Evolutionary conservation across 176 grass and related monocot genomes (phyloP).

Genomic region (Aegilops sharonensis): DNA sequence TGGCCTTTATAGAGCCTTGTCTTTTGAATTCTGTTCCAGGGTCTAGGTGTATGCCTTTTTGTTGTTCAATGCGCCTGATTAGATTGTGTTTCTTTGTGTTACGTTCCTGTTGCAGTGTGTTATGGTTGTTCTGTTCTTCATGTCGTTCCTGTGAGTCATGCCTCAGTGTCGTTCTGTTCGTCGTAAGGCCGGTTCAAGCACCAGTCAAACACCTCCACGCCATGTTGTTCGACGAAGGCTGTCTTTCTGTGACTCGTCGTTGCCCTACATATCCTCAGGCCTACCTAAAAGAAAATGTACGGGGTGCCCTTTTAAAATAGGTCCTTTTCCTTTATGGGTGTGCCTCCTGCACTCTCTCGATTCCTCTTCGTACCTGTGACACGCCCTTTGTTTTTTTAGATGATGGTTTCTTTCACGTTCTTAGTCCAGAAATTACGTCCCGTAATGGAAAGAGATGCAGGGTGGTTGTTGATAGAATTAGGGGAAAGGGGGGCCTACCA

Average conservation of each 20-base stretch:
- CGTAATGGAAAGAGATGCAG: not conserved
- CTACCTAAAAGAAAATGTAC: not conserved
- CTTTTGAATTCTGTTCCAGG: too few species aligned
- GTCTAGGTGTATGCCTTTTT: too few species aligned
- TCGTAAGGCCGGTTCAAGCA: not conserved
- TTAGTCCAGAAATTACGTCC: not conserved
- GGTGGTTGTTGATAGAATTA: not conserved
- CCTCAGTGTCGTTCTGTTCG: not conserved
- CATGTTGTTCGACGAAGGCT: not conserved
- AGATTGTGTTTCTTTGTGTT: too few species aligned
- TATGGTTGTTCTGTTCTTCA: not conserved
- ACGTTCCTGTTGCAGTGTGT: not conserved
- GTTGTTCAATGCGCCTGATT: too few species aligned
- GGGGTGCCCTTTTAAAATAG: not conserved
- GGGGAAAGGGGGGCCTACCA: not conserved
- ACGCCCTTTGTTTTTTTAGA: not conserved
- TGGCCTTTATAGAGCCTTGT: too few species aligned
- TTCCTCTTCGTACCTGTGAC: too few species aligned
- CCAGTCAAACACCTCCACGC: not conserved
- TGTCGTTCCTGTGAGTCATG: not conserved
- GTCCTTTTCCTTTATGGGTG: not conserved
- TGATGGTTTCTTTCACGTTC: not conserved
- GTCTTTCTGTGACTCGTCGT: not conserved
- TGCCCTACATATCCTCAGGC: not conserved
- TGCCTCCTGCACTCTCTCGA: not conserved